A percentile compares a stretch with the other conserved stretches of the same genome.
Evolutionary conservation across 768 basidiomycete species (phyloP).

Genomic region (Boletus rufocinnamomeus): DNA sequence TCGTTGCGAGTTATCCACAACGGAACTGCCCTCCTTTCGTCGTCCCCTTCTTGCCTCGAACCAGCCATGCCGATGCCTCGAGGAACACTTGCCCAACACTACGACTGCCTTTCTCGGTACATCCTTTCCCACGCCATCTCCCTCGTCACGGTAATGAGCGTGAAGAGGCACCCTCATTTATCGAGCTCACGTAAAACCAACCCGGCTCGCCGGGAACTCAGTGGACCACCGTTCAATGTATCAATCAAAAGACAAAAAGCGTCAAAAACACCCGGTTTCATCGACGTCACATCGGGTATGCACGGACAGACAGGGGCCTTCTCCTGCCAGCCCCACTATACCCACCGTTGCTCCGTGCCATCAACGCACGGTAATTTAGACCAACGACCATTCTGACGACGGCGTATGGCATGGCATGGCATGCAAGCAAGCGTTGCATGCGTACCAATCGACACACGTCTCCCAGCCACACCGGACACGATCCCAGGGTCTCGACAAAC

Average conservation of each 20-base stretch:
- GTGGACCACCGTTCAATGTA: not conserved
- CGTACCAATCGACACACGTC: constrained; percentile 1
- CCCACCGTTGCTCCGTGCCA: constrained; percentile 24
- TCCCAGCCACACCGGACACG: constrained; percentile 4
- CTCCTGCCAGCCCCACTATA: constrained; percentile 22
- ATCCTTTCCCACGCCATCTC: constrained; percentile 22
- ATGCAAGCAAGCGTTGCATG: constrained; percentile 2
- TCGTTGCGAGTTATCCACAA: constrained; percentile 29
- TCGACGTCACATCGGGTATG: constrained; percentile 14
- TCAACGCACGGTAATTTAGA: constrained; percentile 24
- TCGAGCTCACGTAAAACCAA: not conserved
- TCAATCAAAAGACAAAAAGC: no score
- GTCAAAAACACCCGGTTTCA: not conserved
- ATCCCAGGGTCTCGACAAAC: constrained; percentile 1
- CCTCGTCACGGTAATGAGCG: constrained; percentile 27
- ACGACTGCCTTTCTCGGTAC: constrained; percentile 20
- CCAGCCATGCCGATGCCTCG: constrained; percentile 32
- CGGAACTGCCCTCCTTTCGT: constrained; percentile 23
- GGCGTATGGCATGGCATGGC: not conserved
- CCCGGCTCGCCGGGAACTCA: not conserved
- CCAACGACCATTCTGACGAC: constrained; percentile 11
- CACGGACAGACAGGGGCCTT: constrained; percentile 5
- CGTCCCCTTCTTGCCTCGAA: constrained; percentile 12
- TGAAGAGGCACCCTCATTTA: constrained; percentile 3
- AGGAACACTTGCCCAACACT: constrained; percentile 30